Evolutionary conservation across 75 land plant species (phyloP), one percentile per base, ranked within the genome.

Genomic region (Picea glauca): DNA sequence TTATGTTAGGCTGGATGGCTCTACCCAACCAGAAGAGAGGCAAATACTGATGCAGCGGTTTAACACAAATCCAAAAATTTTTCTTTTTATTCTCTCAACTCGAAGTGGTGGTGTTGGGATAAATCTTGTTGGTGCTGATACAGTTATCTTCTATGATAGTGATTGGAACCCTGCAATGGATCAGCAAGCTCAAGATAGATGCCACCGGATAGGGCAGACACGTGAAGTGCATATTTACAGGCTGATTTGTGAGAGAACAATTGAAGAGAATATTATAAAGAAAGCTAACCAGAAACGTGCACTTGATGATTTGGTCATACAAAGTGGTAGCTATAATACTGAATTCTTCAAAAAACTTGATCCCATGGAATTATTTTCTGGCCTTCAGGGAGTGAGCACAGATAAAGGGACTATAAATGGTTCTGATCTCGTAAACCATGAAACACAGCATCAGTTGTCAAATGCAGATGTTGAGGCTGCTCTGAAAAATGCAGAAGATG

Each of bases 141-240:
- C 99, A 2, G 99, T 98, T 26, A 98, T 98, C 43, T 97, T 98
- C 72, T 98, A 98, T 81, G 99, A 98, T 76, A 98, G 99, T 91
- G 99, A 98, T 76, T 98, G 99, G 99, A 98, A 98, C 86, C 99
- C 99, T 21, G 99, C 99, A n/a, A 98, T 98, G 99, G 99, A 98
- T 78, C 96, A 93, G 78, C 99, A 98, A 85, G 99, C 99, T 61
- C 99, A 98, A 82, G 99, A 98, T 85, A 85, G 99, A 70, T 98
- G 99, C 81, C 99, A 98, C 58, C 86, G 99, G 15, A 98, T 98
- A 58, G 98, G 99, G 43, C 99, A 98, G 84, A 98, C 98, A 35
- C 94, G 99, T 20, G 99, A 98, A 86, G 99, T 98, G 0, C 96
- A 98, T 80, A 98, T 98, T 32, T 96, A 96, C 79, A 88, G 99